A percentile compares a stretch with the other conserved stretches of the same genome.
phyloP scores from a whole-genome alignment of 2,329 filamentous ascomycete genomes.

The Alternaria arborescens region DNA sequence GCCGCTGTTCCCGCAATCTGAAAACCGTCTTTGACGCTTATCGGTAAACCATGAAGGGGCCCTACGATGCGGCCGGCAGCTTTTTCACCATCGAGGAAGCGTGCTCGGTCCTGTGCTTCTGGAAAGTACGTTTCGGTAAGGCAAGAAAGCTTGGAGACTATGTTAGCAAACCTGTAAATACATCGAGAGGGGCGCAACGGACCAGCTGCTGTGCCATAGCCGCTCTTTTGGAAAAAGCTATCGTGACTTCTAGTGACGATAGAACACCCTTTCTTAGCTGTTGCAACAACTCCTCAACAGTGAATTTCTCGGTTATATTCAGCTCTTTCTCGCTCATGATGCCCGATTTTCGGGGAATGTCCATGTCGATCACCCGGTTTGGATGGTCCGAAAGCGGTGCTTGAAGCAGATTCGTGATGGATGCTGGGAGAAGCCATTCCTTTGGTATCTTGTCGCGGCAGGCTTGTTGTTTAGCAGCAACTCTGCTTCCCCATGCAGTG shows the following conservation, averaged over 20 bases:
- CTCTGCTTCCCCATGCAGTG: slow-evolving; percentile 6
- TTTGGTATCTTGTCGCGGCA: slow-evolving; percentile 45
- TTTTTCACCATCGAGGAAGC: slow-evolving; percentile 59
- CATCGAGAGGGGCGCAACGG: slow-evolving; percentile 7
- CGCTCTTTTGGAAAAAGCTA: slow-evolving; percentile 61
- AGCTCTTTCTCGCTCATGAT: slow-evolving; percentile 62
- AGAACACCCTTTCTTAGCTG: slow-evolving; percentile 50
- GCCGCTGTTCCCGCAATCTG: slow-evolving; percentile 64
- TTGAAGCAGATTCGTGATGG: slow-evolving; percentile 6
- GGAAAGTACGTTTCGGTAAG: slow-evolving; percentile 64
- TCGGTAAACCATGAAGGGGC: slow-evolving; percentile 72
- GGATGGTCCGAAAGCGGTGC: slow-evolving; percentile 6
- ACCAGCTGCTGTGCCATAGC: slow-evolving; percentile 63
- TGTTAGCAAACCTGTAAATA: neutral
- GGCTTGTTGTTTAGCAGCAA: slow-evolving; percentile 5
- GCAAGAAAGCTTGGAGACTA: slow-evolving; percentile 60
- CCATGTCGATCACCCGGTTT: slow-evolving; percentile 40
- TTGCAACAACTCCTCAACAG: slow-evolving; percentile 48
- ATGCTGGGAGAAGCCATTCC: slow-evolving; percentile 50
- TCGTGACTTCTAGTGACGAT: slow-evolving; percentile 59
- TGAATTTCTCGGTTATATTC: slow-evolving; percentile 53
- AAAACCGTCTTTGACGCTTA: slow-evolving; percentile 74
- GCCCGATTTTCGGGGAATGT: slow-evolving; percentile 61
- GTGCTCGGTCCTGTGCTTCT: slow-evolving; percentile 59
- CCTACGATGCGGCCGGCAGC: slow-evolving; percentile 56